phyloP scores from a whole-genome alignment of 2,329 filamentous ascomycete genomes.

The Septoria linicola region DNA sequence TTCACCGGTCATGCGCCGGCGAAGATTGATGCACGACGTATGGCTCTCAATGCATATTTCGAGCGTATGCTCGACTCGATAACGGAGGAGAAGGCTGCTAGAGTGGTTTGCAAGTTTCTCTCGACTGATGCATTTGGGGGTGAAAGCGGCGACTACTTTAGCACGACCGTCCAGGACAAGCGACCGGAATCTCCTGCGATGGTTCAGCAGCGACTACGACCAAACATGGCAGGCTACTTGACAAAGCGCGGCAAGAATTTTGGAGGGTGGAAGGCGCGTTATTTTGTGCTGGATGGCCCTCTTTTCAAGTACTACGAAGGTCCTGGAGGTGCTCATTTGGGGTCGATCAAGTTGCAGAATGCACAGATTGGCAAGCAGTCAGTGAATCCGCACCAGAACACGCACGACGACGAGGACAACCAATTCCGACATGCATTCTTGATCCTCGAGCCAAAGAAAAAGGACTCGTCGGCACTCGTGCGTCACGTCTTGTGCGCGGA shows the following conservation, averaged over 20 bases:
- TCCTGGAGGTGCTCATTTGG: conserved; percentile 83
- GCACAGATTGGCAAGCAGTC: conserved; percentile 95
- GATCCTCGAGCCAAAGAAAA: conserved; percentile 92
- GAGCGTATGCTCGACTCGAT: conserved; percentile 80
- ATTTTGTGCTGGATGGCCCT: conserved; percentile 67
- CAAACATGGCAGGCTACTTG: conserved; percentile 81
- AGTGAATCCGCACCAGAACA: conserved; percentile 56
- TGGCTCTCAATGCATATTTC: conserved; percentile 79
- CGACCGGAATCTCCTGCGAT: conserved; percentile 43
- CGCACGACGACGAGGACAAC: conserved; percentile 76
- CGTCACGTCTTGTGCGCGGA: conserved; percentile 95
- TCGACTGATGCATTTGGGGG: conserved; percentile 62
- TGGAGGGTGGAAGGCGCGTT: conserved; percentile 92
- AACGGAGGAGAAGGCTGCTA: conserved; percentile 71
- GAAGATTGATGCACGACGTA: conserved; percentile 82
- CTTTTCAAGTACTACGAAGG: conserved; percentile 87
- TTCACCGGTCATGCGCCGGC: conserved; percentile 93
- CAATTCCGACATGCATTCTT: conserved; percentile 97
- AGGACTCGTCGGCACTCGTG: conserved; percentile 82
- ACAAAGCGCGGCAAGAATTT: conserved; percentile 99
- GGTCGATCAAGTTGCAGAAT: conserved; percentile 85
- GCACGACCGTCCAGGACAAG: conserved; percentile 35
- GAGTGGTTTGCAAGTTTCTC: conserved; percentile 84
- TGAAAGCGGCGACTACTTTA: conserved; percentile 51
- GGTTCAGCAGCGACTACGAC: conserved; percentile 57